Percentiles rank a stretch among this genome's conserved stretches.
Evolutionary conservation across 139 green algal genomes (phyloP).

Genomic region (Closterium sp.): DNA sequence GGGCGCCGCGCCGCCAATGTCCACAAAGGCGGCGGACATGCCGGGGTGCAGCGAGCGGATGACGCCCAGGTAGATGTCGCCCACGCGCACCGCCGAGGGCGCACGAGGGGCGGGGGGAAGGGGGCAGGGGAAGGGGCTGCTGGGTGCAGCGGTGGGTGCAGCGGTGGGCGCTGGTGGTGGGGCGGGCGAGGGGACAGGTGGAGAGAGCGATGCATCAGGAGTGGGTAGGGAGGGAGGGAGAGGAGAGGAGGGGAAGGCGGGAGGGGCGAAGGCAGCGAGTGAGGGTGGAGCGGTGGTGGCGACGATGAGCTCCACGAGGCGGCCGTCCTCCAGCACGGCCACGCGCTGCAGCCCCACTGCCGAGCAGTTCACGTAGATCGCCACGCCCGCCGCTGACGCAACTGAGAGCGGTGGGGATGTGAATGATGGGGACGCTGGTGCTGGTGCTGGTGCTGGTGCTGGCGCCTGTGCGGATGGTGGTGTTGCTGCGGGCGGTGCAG

Average conservation of each 20-base stretch:
- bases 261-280: not conserved
- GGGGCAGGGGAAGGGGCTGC: not conserved
- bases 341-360: conserved; percentile 8
- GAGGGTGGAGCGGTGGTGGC: not conserved
- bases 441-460: not conserved
- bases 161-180: not conserved
- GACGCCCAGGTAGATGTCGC: conserved; percentile 39
- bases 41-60: conserved; percentile 29
- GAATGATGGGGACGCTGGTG: not conserved
- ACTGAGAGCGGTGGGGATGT: not conserved
- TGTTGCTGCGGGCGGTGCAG: too few relatives aligned
- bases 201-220: not conserved
- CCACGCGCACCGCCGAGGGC: not conserved
- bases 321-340: conserved; percentile 41
- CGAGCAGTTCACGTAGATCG: conserved; percentile 30
- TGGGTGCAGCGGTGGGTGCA: not conserved
- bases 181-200: not conserved
- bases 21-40: conserved; percentile 40
- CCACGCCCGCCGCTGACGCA: not conserved
- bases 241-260: not conserved
- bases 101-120: not conserved
- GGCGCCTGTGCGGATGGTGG: not conserved
- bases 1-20: conserved; percentile 27
- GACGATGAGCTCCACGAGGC: conserved; percentile 31
- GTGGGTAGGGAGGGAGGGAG: too few relatives aligned